Conservation (phyloP, 257 asterid species). For the Solanum sparsipilum region DNA sequence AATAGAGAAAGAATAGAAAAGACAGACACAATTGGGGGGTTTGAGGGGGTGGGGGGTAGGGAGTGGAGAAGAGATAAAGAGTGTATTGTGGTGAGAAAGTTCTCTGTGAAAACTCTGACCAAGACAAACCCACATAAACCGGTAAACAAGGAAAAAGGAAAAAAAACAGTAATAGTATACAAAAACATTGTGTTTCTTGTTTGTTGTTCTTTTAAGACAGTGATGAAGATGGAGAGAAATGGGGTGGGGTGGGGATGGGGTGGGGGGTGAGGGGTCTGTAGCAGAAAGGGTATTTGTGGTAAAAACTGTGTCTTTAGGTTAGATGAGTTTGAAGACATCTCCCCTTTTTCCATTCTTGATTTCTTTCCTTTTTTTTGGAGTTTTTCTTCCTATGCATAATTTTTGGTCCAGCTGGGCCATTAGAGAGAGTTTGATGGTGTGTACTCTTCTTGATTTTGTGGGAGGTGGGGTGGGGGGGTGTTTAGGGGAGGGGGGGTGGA, state of each 20-base stretch:
- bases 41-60: neutral
- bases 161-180: neutral
- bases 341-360: neutral
- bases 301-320: slow-evolving; percentile 26
- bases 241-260: neutral
- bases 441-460: slow-evolving; percentile 13
- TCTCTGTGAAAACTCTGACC: slow-evolving; percentile 76
- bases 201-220: slow-evolving; percentile 14
- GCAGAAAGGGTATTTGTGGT: slow-evolving; percentile 80
- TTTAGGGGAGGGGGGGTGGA: neutral
- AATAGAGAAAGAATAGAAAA: slow-evolving; percentile 14
- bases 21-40: neutral
- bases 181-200: slow-evolving; percentile 7
- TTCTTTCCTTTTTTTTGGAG: slow-evolving; percentile 2
- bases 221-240: slow-evolving; percentile 39
- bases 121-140: slow-evolving; percentile 61
- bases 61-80: slow-evolving; percentile 2
- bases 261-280: slow-evolving; percentile 9
- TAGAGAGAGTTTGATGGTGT: slow-evolving; percentile 8
- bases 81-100: slow-evolving; percentile 33
- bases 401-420: slow-evolving; percentile 55
- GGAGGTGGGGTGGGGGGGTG: neutral
- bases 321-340: slow-evolving; percentile 32
- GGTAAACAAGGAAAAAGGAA: neutral
- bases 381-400: slow-evolving; percentile 9